Conservation (phyloP, 225 moss, liverwort and hornwort species). For the Thuidium tamariscinum region DNA sequence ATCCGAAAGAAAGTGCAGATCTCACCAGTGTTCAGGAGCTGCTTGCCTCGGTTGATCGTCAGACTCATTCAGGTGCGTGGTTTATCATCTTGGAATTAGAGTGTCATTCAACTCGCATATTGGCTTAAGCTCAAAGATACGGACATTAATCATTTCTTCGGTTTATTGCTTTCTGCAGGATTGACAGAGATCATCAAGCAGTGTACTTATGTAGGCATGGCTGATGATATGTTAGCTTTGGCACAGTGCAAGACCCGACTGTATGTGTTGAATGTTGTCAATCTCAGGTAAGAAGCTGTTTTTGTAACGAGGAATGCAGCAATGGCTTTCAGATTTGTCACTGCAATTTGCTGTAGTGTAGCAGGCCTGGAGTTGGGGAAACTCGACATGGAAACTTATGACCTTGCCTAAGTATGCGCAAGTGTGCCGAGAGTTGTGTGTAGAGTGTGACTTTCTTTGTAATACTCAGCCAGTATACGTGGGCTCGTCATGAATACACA, state of each 20-base stretch:
- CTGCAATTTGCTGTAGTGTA: neutral
- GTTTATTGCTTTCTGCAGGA: slow-evolving; percentile 33
- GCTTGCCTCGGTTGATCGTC: slow-evolving; percentile 64
- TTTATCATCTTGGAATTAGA: neutral
- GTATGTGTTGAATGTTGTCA: slow-evolving; percentile 70
- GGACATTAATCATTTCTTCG: neutral
- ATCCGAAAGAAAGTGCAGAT: slow-evolving; percentile 85
- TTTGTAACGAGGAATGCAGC: neutral
- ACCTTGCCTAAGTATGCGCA: neutral
- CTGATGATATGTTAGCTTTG: slow-evolving; percentile 70
- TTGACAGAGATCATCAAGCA: slow-evolving; percentile 78
- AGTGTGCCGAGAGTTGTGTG: neutral
- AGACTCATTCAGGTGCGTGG: slow-evolving; percentile 72
- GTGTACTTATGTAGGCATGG: slow-evolving; percentile 82
- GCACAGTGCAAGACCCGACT: slow-evolving; percentile 88
- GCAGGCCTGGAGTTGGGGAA: neutral
- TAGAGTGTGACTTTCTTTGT: neutral
- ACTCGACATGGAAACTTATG: neutral
- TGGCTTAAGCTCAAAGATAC: neutral
- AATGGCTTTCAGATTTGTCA: neutral
- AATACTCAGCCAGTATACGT: neutral
- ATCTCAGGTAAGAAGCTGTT: slow-evolving; percentile 57
- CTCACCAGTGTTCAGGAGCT: slow-evolving; percentile 88
- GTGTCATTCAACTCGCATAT: neutral
- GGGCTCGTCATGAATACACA: neutral